Conservation (phyloP, 148 eudicot species). For the Talinum fruticosum region DNA sequence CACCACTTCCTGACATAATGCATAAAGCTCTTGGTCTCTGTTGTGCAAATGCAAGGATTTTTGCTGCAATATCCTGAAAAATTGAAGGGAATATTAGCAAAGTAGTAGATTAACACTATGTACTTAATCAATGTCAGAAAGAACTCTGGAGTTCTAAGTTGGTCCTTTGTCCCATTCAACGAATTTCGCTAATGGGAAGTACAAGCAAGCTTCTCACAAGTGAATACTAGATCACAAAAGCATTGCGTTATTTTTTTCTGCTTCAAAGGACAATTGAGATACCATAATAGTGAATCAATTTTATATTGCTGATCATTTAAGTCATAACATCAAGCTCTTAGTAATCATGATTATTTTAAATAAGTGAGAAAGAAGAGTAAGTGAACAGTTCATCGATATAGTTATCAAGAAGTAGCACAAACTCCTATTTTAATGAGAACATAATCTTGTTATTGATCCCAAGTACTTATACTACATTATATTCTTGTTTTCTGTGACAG, state of each 20-base stretch:
- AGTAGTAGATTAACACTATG: not conserved
- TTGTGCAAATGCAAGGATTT: constrained; percentile 43
- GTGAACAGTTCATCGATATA: no score
- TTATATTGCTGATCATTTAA: no score
- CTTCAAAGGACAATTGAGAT: not conserved
- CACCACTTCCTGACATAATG: constrained; percentile 55
- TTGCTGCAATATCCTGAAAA: constrained; percentile 12
- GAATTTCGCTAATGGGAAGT: not conserved
- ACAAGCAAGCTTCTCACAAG: not conserved
- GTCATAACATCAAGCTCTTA: not conserved
- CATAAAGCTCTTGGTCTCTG: constrained; percentile 70
- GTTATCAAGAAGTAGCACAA: no score
- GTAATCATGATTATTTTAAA: not conserved
- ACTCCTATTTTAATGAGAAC: not conserved
- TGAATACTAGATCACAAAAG: not conserved
- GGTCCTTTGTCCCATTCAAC: no score
- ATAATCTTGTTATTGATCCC: not conserved
- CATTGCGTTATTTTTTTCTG: not conserved
- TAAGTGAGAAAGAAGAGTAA: no score
- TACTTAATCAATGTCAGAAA: not conserved
- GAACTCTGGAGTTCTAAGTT: not conserved
- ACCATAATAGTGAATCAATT: no score
- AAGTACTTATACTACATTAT: no score
- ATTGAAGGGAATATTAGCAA: not conserved
- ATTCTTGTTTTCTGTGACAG: no score